These are phyloP conservation scores for Colletotrichum sp. DNA, from an alignment of 2,329 filamentous ascomycete genomes.

Conservation along the genomic window DNA sequence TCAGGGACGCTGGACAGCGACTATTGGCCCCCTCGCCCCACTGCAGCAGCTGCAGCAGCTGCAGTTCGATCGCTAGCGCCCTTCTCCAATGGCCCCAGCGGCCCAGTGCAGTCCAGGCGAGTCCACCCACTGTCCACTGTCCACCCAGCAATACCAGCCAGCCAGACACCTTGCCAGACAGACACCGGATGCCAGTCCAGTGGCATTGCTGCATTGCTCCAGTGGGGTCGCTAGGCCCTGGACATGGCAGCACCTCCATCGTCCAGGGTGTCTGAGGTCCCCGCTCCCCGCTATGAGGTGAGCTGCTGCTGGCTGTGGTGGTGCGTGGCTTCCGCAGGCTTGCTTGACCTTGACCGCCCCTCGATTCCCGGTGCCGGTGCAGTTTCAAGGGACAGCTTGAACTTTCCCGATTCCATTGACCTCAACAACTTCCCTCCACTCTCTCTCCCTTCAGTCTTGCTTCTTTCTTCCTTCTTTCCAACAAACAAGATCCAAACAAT, in stretches of 20 bases:
- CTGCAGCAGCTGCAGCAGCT: background rate
- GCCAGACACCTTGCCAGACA: background rate
- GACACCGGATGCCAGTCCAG: background rate
- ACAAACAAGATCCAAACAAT: slow-evolving; percentile 2
- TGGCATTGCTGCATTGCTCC: slow-evolving; percentile 4
- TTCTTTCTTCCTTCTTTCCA: background rate
- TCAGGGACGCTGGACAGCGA: background rate
- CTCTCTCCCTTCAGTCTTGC: background rate
- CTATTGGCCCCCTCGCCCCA: background rate
- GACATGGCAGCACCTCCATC: background rate
- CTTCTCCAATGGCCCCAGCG: background rate
- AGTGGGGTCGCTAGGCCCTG: background rate
- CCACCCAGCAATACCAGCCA: background rate
- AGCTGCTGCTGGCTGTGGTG: background rate
- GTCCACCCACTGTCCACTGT: background rate
- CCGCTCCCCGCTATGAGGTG: background rate
- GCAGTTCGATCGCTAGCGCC: background rate
- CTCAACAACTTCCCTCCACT: background rate
- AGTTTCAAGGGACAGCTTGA: slow-evolving; percentile 4
- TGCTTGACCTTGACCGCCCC: slow-evolving; percentile 23
- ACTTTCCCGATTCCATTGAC: background rate
- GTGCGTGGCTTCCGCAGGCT: background rate
- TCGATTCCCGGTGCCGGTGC: background rate
- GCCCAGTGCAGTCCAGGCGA: background rate
- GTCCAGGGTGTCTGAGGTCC: background rate